These are phyloP conservation scores for Monosporascus sp. DNA, from an alignment of 2,329 filamentous ascomycete species.

Conservation along the genomic window DNA sequence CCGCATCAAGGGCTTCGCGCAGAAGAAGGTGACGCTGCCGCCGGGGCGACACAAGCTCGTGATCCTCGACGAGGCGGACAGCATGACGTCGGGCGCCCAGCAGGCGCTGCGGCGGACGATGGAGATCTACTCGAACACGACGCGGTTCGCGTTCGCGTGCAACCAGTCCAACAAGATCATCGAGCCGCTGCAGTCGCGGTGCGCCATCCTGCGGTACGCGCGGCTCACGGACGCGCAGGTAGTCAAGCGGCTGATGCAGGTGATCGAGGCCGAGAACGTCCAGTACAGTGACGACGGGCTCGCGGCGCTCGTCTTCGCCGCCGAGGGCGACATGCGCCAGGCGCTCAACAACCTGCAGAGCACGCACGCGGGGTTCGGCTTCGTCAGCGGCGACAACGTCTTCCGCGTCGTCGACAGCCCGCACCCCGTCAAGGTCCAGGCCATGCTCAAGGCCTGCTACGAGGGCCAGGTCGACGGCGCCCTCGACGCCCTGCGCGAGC, in stretches of 20 bases:
- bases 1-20: conserved; percentile 95
- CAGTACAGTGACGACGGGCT: conserved; percentile 89
- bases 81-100: conserved; percentile 95
- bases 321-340: conserved; percentile 97
- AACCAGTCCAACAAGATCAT: conserved; percentile 99
- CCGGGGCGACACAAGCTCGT: conserved; percentile 90
- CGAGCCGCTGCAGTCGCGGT: conserved; percentile 94
- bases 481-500: conserved; percentile 77
- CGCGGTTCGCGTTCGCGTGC: conserved; percentile 94
- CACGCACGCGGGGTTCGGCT: conserved; percentile 87
- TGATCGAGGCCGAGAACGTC: conserved; percentile 88
- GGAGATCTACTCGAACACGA: conserved; percentile 98
- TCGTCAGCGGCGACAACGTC: conserved; percentile 96
- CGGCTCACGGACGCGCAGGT: conserved; percentile 90
- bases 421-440: conserved; percentile 96
- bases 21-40: conserved; percentile 96
- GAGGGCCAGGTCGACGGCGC: conserved; percentile 87
- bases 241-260: conserved; percentile 84
- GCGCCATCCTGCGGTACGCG: conserved; percentile 90
- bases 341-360: conserved; percentile 98
- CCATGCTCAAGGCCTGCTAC: conserved; percentile 96
- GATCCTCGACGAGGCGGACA: conserved; percentile 96
- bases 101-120: conserved; percentile 93
- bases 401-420: conserved; percentile 97
- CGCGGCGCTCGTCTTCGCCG: conserved; percentile 93